Evolutionary conservation across 139 green algal genomes (phyloP).

Genomic region (Coelastrella sp.): DNA sequence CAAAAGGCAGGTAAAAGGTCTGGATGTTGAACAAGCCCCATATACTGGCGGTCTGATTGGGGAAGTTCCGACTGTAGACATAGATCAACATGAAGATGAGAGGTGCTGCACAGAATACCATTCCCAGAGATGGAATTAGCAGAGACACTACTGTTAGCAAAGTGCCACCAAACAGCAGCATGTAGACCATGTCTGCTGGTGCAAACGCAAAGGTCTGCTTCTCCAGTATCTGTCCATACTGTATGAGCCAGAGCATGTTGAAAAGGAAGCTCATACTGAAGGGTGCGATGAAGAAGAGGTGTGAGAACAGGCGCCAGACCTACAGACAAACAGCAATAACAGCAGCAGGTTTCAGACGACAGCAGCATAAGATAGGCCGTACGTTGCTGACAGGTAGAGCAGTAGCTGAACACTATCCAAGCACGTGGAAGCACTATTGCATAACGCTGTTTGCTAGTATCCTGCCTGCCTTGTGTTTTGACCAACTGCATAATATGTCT

Average conservation of each 20-base stretch:
- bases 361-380: neutral
- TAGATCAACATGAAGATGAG: conserved; percentile 75
- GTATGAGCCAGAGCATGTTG: conserved; percentile 62
- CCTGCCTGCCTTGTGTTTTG: no score
- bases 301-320: conserved; percentile 74
- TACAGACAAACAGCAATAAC: conserved; percentile 67
- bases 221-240: conserved; percentile 68
- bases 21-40: conserved; percentile 72
- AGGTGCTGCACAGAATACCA: conserved; percentile 43
- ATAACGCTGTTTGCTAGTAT: no score
- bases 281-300: conserved; percentile 64
- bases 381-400: no score
- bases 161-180: conserved; percentile 67
- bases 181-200: conserved; percentile 76
- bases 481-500: no score
- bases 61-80: conserved; percentile 73
- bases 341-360: neutral
- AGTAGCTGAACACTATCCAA: no score
- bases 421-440: no score
- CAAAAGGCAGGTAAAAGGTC: conserved; percentile 81
- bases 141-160: conserved; percentile 27
- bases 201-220: conserved; percentile 62
- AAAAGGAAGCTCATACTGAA: conserved; percentile 63
- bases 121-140: conserved; percentile 6
- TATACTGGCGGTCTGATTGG: conserved; percentile 65